Conservation (phyloP, 768 basidiomycete genomes). For the Pholiota molesta region DNA sequence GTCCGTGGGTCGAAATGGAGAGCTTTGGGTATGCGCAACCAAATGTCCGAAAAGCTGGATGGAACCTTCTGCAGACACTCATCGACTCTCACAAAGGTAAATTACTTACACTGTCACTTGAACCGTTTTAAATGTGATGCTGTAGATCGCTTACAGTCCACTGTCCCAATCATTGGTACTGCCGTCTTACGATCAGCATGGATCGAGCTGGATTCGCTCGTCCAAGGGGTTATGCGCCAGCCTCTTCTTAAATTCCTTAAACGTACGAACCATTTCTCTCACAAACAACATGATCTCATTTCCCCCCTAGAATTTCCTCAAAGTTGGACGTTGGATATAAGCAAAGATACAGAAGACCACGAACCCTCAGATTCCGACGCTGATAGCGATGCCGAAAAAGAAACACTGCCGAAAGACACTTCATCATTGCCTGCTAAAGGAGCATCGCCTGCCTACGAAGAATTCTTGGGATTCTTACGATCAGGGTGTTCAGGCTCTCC, state of each 20-base stretch:
- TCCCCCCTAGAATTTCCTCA: conserved; percentile 53
- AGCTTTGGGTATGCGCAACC: conserved; percentile 70
- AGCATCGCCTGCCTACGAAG: conserved; percentile 55
- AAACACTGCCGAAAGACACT: conserved; percentile 6
- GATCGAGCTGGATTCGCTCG: conserved; percentile 70
- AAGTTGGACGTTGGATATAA: conserved; percentile 61
- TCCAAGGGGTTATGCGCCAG: conserved; percentile 70
- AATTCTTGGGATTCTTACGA: conserved; percentile 81
- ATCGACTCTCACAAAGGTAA: conserved; percentile 50
- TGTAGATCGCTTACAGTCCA: conserved; percentile 27
- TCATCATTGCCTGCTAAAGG: neutral
- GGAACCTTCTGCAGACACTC: conserved; percentile 55
- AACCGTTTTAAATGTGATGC: neutral
- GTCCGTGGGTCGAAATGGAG: conserved; percentile 45
- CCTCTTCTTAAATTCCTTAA: conserved; percentile 73
- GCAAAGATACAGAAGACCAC: conserved; percentile 33
- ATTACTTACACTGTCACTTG: neutral
- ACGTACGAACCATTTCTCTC: conserved; percentile 42
- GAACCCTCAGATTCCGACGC: conserved; percentile 38
- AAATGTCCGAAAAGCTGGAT: conserved; percentile 70
- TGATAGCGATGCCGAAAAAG: conserved; percentile 37
- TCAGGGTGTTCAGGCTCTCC: conserved; percentile 82
- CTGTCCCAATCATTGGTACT: conserved; percentile 51
- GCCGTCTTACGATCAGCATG: conserved; percentile 68
- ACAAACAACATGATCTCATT: neutral